These are phyloP conservation scores for Orbilia quercus DNA, from an alignment of 2,329 filamentous ascomycete species.

Conservation along the genomic window DNA sequence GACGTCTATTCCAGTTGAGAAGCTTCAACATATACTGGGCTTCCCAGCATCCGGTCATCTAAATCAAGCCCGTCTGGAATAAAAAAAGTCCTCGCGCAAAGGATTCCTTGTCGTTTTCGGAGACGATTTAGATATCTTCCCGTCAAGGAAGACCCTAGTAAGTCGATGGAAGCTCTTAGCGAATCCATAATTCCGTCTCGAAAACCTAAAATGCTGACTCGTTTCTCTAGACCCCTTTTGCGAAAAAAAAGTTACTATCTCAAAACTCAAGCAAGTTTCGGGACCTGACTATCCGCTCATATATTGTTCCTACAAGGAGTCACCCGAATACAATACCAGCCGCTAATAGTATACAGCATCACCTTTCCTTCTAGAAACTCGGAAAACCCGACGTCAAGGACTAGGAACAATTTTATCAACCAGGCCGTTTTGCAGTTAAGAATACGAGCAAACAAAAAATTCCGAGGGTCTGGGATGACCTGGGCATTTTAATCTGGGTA, in stretches of 20 bases:
- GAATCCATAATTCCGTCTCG: conserved; percentile 44
- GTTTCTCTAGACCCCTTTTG: conserved; percentile 32
- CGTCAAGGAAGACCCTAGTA: conserved; percentile 45
- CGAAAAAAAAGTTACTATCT: conserved; percentile 33
- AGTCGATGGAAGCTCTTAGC: conserved; percentile 34
- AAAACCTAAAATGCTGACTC: conserved; percentile 25
- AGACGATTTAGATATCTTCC: conserved; percentile 26
- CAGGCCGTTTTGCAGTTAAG: conserved; percentile 35
- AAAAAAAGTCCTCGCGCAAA: conserved; percentile 28
- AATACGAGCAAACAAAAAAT: conserved; percentile 54
- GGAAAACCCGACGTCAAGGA: conserved; percentile 38
- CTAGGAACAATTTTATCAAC: conserved; percentile 30
- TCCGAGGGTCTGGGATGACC: conserved; percentile 50
- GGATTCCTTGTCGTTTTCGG: conserved; percentile 18
- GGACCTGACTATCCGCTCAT: conserved; percentile 37
- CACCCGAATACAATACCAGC: conserved; percentile 45
- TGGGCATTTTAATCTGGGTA: conserved; percentile 55
- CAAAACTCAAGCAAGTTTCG: conserved; percentile 45
- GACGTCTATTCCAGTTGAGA: not conserved
- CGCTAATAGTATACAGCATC: conserved; percentile 22
- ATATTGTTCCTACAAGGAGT: conserved; percentile 41
- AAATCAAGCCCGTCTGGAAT: conserved; percentile 18
- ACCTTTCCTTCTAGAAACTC: conserved; percentile 40
- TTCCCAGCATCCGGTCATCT: conserved; percentile 21
- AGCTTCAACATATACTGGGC: conserved; percentile 5